phyloP scores from a whole-genome alignment of 331 rosid genomes.

The Quercus lobata region DNA sequence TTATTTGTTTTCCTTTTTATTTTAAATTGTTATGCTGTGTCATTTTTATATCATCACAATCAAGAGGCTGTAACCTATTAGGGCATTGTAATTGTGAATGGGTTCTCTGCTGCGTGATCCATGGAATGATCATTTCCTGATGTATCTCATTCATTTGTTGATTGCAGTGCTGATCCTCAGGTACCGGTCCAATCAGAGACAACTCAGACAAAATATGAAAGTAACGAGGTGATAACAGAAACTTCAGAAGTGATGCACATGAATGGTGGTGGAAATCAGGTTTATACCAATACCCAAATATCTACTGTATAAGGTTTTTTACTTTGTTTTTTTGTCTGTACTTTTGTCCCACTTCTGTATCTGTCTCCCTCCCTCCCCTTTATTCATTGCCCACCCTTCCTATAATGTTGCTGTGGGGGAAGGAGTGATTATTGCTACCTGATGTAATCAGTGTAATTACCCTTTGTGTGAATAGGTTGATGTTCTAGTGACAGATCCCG shows the following conservation, averaged over 20 bases:
- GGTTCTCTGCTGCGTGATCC: not conserved
- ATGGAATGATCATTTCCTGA: slow-evolving; percentile 17
- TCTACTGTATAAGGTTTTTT: slow-evolving; percentile 3
- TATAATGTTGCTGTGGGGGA: too few species aligned
- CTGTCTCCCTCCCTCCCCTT: slow-evolving; percentile 1
- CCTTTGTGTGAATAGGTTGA: slow-evolving; percentile 44
- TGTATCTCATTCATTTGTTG: not conserved
- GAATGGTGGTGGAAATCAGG: slow-evolving; percentile 40
- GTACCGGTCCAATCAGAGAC: slow-evolving; percentile 25
- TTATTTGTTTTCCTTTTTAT: not conserved
- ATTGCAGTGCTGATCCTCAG: slow-evolving; percentile 39
- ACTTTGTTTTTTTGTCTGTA: not conserved
- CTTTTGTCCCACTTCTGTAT: not conserved
- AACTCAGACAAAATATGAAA: slow-evolving; percentile 39
- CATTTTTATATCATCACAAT: not conserved
- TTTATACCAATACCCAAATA: slow-evolving; percentile 5
- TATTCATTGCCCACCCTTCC: not conserved
- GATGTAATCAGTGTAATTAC: slow-evolving; percentile 12
- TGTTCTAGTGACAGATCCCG: slow-evolving; percentile 31
- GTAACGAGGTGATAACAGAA: slow-evolving; percentile 41
- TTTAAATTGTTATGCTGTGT: not conserved
- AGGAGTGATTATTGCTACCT: not conserved
- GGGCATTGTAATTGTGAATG: not conserved
- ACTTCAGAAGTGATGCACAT: slow-evolving; percentile 30
- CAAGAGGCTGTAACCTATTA: not conserved